Conservation (phyloP, 2,329 filamentous ascomycete species). For the Alternaria longipes region DNA sequence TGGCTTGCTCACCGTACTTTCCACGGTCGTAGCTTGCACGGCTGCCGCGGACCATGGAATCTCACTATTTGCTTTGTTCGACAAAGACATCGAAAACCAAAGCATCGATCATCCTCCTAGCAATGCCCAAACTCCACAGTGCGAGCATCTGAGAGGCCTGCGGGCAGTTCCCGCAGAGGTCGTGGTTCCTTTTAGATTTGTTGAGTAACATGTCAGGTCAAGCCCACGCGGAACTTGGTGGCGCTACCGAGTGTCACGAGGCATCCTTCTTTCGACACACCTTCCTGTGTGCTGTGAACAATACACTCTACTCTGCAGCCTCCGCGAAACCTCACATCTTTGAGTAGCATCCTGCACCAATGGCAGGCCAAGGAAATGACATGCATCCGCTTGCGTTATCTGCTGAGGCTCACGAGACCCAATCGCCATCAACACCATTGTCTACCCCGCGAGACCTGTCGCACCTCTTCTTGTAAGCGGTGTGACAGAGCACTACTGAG, state of each 20-base stretch:
- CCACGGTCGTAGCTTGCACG: slow-evolving; percentile 5
- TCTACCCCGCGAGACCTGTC: slow-evolving; percentile 16
- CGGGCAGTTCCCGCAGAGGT: not conserved
- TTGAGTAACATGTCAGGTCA: slow-evolving; percentile 24
- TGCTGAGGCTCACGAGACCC: slow-evolving; percentile 28
- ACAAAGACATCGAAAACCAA: not conserved
- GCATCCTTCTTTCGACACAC: slow-evolving; percentile 9
- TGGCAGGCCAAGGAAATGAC: slow-evolving; percentile 17
- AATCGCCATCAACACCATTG: slow-evolving; percentile 7
- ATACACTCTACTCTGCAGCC: slow-evolving; percentile 4
- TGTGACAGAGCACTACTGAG: slow-evolving; percentile 10
- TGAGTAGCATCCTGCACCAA: slow-evolving; percentile 24
- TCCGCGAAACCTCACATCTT: slow-evolving; percentile 17
- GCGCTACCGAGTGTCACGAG: slow-evolving; percentile 29
- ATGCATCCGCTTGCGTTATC: slow-evolving; percentile 31
- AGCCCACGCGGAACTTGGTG: slow-evolving; percentile 22
- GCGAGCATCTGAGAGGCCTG: not conserved
- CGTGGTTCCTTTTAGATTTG: slow-evolving; percentile 8
- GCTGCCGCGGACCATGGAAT: slow-evolving; percentile 9
- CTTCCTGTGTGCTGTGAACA: slow-evolving; percentile 4
- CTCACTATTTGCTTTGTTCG: slow-evolving; percentile 5
- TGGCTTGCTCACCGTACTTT: slow-evolving; percentile 32
- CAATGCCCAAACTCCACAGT: not conserved
- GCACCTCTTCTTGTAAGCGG: slow-evolving; percentile 8
- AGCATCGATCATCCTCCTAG: not conserved